Conservation (phyloP, 805 yeast species). For the Yarrowia divulgata region DNA sequence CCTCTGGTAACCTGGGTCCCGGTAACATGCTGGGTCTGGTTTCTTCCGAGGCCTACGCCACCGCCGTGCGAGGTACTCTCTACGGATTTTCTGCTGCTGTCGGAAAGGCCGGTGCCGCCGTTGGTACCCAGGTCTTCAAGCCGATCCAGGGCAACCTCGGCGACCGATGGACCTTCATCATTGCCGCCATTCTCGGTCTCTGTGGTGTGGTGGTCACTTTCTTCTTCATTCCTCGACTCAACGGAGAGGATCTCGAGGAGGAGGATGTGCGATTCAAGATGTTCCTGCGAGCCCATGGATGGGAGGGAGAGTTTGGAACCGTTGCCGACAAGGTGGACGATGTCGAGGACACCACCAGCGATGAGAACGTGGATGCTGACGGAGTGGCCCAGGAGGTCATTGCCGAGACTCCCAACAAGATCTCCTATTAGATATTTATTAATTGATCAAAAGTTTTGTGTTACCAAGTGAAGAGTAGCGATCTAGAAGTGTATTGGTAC, state of each 20-base stretch:
- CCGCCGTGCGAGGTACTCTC: conserved; percentile 77
- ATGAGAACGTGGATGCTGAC: conserved; percentile 1
- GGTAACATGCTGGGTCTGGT: conserved; percentile 76
- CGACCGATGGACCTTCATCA: conserved; percentile 75
- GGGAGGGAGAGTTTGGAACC: conserved; percentile 57
- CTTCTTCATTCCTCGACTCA: conserved; percentile 71
- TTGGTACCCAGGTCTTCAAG: conserved; percentile 75
- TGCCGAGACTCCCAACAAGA: neutral
- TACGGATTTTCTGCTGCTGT: conserved; percentile 81
- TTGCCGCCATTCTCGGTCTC: conserved; percentile 76
- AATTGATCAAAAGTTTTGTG: conserved; percentile 13
- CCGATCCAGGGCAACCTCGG: conserved; percentile 73
- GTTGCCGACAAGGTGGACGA: conserved; percentile 17
- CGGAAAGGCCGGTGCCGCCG: conserved; percentile 86
- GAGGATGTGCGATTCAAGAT: conserved; percentile 70
- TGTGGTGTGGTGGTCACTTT: conserved; percentile 67
- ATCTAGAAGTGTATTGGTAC: neutral
- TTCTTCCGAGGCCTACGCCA: conserved; percentile 73
- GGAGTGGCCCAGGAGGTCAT: neutral
- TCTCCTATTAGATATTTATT: conserved; percentile 7
- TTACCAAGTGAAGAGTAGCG: neutral
- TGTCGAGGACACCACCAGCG: neutral
- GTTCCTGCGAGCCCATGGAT: conserved; percentile 65
- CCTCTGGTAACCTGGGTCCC: conserved; percentile 77
- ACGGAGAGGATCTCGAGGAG: conserved; percentile 70